Base-by-base conservation (phyloP, 352 stramenopile genomes). In the Sclerospora graminicola region DNA sequence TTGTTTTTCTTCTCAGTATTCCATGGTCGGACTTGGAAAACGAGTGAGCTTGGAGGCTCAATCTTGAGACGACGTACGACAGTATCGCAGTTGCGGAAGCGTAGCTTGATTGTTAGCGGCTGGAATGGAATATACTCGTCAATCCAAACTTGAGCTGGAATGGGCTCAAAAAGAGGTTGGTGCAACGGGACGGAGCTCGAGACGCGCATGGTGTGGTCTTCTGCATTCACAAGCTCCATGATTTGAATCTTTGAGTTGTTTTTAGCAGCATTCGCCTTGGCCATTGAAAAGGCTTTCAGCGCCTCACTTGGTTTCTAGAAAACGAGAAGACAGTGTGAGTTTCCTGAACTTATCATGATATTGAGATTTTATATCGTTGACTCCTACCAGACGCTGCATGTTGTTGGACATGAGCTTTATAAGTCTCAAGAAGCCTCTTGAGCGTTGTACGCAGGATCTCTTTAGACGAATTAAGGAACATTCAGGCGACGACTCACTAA, bases 51-150 rank as follows among this genome's bases (percentile, higher is more conserved):
- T 9, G 82, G 70, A 31, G 73, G 56, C 15, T 95, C 64, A 32
- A 98, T 79, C 49, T 90, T 90, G 44, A 98, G 66, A 30, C 93
- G 70, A 21, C 92, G 75, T 46, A 85, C 79, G 10, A 96, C 89
- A 9, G 72, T 63, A 60, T 96, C 87, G 46, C 87, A 90, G 70
- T 97, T 97, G 48, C 87, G 79, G 56, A 97, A 95, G 41, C 55
- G 83, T 9, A 97, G 61, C 38, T 88, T 94, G 42, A 89, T 67
- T 7, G 59, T 69, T 40, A 89, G 59, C 8, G 62, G 59, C 18
- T 91, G 54, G 54, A 97, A 97, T 3, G 89, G 81, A 30, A 75
- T 85, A 63, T 97, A 97, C 46, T 96, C 78, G 38, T 94, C 80
- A 53, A 97, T 97, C 60, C 87, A 83, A 36, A 97, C 63, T 28